Percentiles rank a stretch among this genome's conserved stretches.
Evolutionary conservation across 345 rosid genomes (phyloP).

Genomic region (Gossypium rotundifolium): DNA sequence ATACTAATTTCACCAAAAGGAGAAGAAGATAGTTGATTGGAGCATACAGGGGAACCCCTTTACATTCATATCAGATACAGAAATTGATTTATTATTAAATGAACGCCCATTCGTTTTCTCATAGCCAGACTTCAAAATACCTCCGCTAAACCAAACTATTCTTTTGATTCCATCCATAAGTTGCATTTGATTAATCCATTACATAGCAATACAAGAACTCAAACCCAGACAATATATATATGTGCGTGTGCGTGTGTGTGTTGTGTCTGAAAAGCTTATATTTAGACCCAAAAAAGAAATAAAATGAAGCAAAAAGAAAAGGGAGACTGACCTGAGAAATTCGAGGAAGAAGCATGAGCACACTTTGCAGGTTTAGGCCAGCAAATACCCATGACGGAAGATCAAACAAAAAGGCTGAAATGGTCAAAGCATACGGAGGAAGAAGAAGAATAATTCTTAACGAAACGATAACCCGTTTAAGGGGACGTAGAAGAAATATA

Average conservation of each 20-base stretch:
- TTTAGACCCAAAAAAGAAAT: neutral
- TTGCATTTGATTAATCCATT: neutral
- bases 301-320: neutral
- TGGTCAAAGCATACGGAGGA: neutral
- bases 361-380: constrained; percentile 10
- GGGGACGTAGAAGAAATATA: neutral
- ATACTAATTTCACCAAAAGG: neutral
- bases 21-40: neutral
- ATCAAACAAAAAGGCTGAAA: neutral
- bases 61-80: neutral
- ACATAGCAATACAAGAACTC: neutral
- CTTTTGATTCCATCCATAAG: neutral
- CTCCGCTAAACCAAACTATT: neutral
- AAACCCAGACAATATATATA: neutral
- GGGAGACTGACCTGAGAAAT: neutral
- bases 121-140: neutral
- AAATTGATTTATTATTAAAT: neutral
- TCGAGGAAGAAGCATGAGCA: constrained; percentile 8
- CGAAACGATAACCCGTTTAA: neutral
- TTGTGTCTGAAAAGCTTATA: neutral
- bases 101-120: neutral
- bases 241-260: no score
- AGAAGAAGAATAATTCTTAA: neutral
- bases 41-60: neutral
- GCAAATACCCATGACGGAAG: neutral